phyloP scores from a whole-genome alignment of 352 stramenopile species.

The Peronospora belbahrii region DNA sequence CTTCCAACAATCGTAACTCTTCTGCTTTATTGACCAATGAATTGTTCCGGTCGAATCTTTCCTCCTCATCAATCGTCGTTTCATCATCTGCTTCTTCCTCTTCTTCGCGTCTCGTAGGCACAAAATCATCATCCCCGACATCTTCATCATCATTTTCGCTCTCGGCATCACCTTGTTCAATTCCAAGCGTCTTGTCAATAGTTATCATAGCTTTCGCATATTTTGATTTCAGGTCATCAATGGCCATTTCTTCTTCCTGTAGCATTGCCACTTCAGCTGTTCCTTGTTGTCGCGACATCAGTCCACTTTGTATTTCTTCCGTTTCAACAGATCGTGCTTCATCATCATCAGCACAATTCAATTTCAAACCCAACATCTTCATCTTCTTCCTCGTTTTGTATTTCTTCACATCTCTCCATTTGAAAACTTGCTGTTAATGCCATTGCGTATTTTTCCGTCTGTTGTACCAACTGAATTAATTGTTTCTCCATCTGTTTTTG shows the following conservation, averaged over 20 bases:
- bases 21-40: slow-evolving; percentile 47
- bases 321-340: slow-evolving; percentile 86
- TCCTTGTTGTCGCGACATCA: slow-evolving; percentile 24
- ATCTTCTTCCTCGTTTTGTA: slow-evolving; percentile 11
- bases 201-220: slow-evolving; percentile 30
- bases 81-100: slow-evolving; percentile 77
- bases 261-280: slow-evolving; percentile 82
- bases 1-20: slow-evolving; percentile 83
- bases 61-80: slow-evolving; percentile 86
- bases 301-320: slow-evolving; percentile 48
- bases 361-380: slow-evolving; percentile 21
- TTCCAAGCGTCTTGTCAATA: neutral
- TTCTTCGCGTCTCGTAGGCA: slow-evolving; percentile 17
- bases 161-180: slow-evolving; percentile 4
- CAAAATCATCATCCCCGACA: slow-evolving; percentile 17
- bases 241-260: slow-evolving; percentile 84
- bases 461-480: slow-evolving; percentile 90
- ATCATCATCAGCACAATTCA: slow-evolving; percentile 65
- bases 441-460: slow-evolving; percentile 95
- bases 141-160: slow-evolving; percentile 11
- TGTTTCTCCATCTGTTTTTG: slow-evolving; percentile 94
- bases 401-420: slow-evolving; percentile 6
- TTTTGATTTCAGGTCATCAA: slow-evolving; percentile 71
- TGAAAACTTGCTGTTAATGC: slow-evolving; percentile 67
- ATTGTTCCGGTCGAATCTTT: slow-evolving; percentile 32